Evolutionary conservation across 2,329 filamentous ascomycete genomes (phyloP).

Genomic region (Arthrobotrys pseudoclavata): DNA sequence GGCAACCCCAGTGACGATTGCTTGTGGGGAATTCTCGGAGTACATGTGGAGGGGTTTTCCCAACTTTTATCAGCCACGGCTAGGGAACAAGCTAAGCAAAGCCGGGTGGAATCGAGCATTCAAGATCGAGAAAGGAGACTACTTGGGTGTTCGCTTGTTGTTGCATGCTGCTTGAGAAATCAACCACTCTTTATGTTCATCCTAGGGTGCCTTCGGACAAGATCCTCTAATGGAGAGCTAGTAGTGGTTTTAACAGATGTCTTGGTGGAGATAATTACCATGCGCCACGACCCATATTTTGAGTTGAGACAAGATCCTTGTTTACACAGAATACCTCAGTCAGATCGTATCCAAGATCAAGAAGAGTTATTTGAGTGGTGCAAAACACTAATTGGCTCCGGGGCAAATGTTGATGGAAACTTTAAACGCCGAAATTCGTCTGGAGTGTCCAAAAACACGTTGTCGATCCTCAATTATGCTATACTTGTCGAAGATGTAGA

Average conservation of each 20-base stretch:
- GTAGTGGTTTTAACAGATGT: neutral
- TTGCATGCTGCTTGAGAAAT: neutral
- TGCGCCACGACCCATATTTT: too few relatives aligned
- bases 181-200: neutral
- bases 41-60: constrained; percentile 1
- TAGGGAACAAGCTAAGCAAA: neutral
- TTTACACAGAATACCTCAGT: too few relatives aligned
- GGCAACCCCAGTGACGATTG: neutral
- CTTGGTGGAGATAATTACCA: neutral
- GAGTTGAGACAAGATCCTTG: too few relatives aligned
- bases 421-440: too few relatives aligned
- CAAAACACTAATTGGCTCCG: neutral
- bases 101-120: neutral
- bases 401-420: too few relatives aligned
- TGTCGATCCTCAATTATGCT: neutral
- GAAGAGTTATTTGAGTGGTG: neutral
- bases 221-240: neutral
- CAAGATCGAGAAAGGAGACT: neutral
- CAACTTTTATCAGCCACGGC: neutral
- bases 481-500: neutral
- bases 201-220: neutral
- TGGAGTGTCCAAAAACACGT: too few relatives aligned
- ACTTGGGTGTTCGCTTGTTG: neutral
- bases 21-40: neutral
- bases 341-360: too few relatives aligned